Evolutionary conservation across 176 grass and related monocot species (phyloP), one percentile per base, ranked within the genome.

Genomic region (Cenchrus americanus): DNA sequence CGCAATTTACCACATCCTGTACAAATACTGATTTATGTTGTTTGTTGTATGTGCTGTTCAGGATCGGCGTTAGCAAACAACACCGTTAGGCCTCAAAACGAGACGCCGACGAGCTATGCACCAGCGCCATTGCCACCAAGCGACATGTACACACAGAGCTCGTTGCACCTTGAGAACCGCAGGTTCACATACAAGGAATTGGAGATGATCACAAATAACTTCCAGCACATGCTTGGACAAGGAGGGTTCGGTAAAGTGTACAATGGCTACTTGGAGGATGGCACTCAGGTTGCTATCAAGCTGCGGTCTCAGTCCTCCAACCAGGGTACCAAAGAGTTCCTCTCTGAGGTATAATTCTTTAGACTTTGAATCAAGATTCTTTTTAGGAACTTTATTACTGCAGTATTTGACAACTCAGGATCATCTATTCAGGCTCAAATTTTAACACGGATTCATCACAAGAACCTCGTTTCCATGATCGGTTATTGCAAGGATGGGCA

Each of bases 401-500:
- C 18, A 57, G 7, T 10, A 58, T 58, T 58, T 21, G 54, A 58
- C 8, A 2, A 3, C 2, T 10, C 10, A n/a, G 42, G 48, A 24
- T 69, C 22, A 48, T 23, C 21, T 66, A 9, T 54, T 44, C n/a
- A 94, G 89, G 89, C 90, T 59, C 87, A 92, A 42, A 66, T 75
- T 27, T 81, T 95, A 24, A 80, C 79, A 11, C 78, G 82, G 63
- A 77, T 95, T 83, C 93, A 95, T 87, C 90, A 95, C 69, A 90
- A 68, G 71, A 88, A 92, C 52, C 63, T 95, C 0, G 90, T 95
- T 24, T 73, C 87, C 2, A 50, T 92, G 58, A 60, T 92, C 62
- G 93, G 93, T 13, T 95, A 92, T 30, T 92, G 87, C 82, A 92
- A 81, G 10, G 93, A 95, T 53, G 73, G 62, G 84, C 42, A 86